These are phyloP conservation scores for Rosellinia necatrix DNA, from an alignment of 2,329 filamentous ascomycete species.

Conservation along the genomic window DNA sequence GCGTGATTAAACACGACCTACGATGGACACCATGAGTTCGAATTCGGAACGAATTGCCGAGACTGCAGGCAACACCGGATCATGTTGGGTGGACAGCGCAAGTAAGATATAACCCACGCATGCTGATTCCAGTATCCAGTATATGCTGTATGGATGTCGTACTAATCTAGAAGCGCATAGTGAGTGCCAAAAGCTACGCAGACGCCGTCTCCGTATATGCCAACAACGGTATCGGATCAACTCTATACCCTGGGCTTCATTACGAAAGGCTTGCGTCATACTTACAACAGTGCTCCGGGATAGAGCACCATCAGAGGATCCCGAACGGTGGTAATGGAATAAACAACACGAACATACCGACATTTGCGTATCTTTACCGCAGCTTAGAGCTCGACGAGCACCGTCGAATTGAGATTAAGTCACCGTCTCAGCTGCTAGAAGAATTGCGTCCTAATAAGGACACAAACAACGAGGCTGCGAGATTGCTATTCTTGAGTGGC, in stretches of 20 bases:
- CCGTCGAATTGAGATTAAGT: neutral
- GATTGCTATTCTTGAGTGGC: neutral
- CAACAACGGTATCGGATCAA: neutral
- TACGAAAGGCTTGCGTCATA: neutral
- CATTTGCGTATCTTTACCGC: neutral
- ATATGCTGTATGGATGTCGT: too few relatives aligned
- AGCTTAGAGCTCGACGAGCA: neutral
- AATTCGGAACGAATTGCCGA: too few relatives aligned
- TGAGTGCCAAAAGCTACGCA: neutral
- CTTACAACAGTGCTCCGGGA: neutral
- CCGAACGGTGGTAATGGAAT: neutral
- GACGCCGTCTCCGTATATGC: neutral
- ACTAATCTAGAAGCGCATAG: neutral
- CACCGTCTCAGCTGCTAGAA: neutral
- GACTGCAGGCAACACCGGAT: too few relatives aligned
- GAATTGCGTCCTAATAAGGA: neutral
- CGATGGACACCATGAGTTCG: too few relatives aligned
- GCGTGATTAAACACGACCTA: too few relatives aligned
- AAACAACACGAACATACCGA: neutral
- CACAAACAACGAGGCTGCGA: neutral
- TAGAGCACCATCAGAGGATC: neutral
- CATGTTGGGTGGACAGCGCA: neutral
- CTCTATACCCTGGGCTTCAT: neutral
- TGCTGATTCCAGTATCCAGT: too few relatives aligned
- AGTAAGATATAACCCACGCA: neutral